phyloP scores from a whole-genome alignment of 768 basidiomycete genomes.

The Austroboletus festivus region DNA sequence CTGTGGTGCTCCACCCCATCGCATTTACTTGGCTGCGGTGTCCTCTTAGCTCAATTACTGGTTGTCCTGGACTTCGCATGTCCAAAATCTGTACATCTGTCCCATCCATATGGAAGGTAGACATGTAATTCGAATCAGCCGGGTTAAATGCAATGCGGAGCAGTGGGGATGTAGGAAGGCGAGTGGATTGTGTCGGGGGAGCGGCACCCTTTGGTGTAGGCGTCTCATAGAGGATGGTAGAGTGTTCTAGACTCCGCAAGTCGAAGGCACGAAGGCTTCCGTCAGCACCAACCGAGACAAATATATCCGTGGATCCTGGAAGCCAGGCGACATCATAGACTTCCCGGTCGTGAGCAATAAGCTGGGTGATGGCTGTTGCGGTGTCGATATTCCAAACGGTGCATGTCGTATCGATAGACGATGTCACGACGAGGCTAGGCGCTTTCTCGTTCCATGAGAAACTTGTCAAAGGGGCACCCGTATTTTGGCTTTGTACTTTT shows the following conservation, averaged over 20 bases:
- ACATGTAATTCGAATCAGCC: conserved; percentile 90
- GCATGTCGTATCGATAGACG: conserved; percentile 97
- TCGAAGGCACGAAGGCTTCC: conserved; percentile 96
- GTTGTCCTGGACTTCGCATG: conserved; percentile 94
- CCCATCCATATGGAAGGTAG: conserved; percentile 94
- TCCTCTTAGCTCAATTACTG: conserved; percentile 86
- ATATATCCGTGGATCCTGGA: conserved; percentile 92
- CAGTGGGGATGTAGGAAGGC: conserved; percentile 76
- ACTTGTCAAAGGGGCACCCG: conserved; percentile 88
- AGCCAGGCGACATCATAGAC: conserved; percentile 99
- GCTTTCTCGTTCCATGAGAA: conserved; percentile 97
- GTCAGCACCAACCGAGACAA: conserved; percentile 97
- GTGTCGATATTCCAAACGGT: conserved; percentile 99
- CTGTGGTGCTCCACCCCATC: conserved; percentile 85
- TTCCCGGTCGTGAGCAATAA: conserved; percentile 95
- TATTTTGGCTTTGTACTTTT: conserved; percentile 81
- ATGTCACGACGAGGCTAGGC: conserved; percentile 90
- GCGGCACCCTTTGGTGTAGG: conserved; percentile 73
- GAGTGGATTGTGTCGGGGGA: conserved; percentile 54
- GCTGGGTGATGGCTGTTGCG: conserved; percentile 89
- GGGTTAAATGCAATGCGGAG: conserved; percentile 91
- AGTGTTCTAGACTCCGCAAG: conserved; percentile 93
- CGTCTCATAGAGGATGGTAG: conserved; percentile 96
- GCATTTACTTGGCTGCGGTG: conserved; percentile 83
- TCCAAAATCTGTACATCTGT: conserved; percentile 89